phyloP scores from a whole-genome alignment of 164 flowering plant genomes.

The Macadamia tetraphylla region DNA sequence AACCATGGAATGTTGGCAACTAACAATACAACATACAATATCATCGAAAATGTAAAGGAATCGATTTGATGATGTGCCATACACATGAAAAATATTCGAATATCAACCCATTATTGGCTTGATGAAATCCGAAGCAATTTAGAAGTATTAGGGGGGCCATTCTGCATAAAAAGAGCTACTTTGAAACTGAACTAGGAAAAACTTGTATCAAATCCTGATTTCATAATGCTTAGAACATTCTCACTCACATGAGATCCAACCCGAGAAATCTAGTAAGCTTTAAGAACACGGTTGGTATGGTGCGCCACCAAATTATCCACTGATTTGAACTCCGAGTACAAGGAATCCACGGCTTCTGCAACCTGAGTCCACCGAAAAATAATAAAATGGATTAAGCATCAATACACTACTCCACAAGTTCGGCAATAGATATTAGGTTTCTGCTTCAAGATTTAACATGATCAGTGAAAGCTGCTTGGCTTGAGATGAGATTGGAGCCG shows the following conservation, averaged over 20 bases:
- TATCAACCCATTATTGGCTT: background rate
- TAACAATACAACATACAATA: background rate
- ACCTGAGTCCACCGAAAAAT: conserved; percentile 37
- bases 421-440: background rate
- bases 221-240: background rate
- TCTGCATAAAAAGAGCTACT: background rate
- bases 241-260: conserved; percentile 77
- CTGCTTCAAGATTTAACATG: background rate
- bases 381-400: background rate
- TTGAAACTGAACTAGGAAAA: background rate
- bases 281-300: conserved; percentile 67
- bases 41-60: too few species aligned
- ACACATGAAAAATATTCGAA: background rate
- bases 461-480: background rate
- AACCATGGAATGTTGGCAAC: background rate
- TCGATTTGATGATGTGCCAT: background rate
- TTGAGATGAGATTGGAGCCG: too few species aligned
- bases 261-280: conserved; percentile 68
- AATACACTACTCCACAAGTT: too few species aligned
- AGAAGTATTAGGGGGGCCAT: too few species aligned
- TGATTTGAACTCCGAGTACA: conserved; percentile 62
- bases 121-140: too few species aligned
- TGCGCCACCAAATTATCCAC: conserved; percentile 77
- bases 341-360: conserved; percentile 58
- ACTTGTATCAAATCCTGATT: background rate